Evolutionary conservation across 495 filamentous ascomycete species (phyloP).

Genomic region (Hypomontagnella monticulosa): DNA sequence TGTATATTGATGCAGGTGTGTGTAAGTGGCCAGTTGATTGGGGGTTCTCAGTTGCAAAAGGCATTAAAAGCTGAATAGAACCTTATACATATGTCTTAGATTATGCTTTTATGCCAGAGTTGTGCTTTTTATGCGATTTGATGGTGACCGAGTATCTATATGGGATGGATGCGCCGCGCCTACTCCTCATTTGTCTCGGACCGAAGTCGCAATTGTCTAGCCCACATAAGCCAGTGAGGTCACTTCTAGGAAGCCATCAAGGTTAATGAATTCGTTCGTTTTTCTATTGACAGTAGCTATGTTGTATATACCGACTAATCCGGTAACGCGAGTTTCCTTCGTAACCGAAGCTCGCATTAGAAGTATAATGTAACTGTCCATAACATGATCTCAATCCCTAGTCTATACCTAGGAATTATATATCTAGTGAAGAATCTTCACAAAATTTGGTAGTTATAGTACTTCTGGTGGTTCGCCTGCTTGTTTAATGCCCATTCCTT

Average conservation of each 20-base stretch:
- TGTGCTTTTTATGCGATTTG: too few relatives aligned
- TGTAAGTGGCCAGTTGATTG: too few relatives aligned
- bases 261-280: conserved; percentile 1
- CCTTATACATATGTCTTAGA: neutral
- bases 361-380: neutral
- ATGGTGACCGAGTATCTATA: too few relatives aligned
- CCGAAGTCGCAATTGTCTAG: conserved; percentile 12
- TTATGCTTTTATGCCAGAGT: too few relatives aligned
- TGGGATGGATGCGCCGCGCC: too few relatives aligned
- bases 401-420: neutral
- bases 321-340: neutral
- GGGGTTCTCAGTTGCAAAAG: too few relatives aligned
- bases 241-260: neutral
- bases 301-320: conserved; percentile 18
- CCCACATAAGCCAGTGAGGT: neutral
- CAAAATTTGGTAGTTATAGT: conserved; percentile 46
- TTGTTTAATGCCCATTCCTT: conserved; percentile 44
- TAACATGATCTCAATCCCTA: conserved; percentile 3
- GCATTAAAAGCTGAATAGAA: neutral
- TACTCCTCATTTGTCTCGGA: conserved; percentile 3
- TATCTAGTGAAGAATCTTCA: conserved; percentile 16
- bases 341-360: neutral
- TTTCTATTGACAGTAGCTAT: conserved; percentile 12
- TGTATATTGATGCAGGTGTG: too few relatives aligned
- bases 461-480: conserved; percentile 46